Evolutionary conservation across 257 asterid species (phyloP).

Genomic region (Scutellaria barbata): DNA sequence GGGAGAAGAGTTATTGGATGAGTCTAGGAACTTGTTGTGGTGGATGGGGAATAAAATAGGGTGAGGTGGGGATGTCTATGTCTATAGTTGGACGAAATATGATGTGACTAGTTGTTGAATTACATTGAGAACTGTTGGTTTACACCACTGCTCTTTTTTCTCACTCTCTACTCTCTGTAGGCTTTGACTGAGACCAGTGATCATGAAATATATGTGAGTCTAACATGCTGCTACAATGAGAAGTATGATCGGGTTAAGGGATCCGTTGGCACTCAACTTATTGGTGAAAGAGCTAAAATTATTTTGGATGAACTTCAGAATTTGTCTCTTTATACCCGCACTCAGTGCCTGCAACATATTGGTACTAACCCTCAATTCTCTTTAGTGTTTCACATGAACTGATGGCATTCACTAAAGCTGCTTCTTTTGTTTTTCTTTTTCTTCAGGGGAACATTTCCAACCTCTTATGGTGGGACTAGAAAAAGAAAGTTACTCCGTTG

Average conservation of each 20-base stretch:
- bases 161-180: slow-evolving; percentile 43
- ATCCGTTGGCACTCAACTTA: slow-evolving; percentile 89
- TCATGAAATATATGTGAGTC: slow-evolving; percentile 78
- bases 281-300: slow-evolving; percentile 91
- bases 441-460: slow-evolving; percentile 83
- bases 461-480: slow-evolving; percentile 77
- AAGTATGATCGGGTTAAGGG: slow-evolving; percentile 75
- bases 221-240: slow-evolving; percentile 82
- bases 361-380: slow-evolving; percentile 51
- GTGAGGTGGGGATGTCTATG: background rate
- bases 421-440: slow-evolving; percentile 23
- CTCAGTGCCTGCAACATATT: slow-evolving; percentile 84
- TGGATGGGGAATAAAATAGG: background rate
- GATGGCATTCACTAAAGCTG: slow-evolving; percentile 32
- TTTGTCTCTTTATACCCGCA: slow-evolving; percentile 69
- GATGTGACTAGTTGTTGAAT: slow-evolving; percentile 11
- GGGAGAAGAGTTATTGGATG: slow-evolving; percentile 9
- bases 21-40: slow-evolving; percentile 17
- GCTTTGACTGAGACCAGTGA: slow-evolving; percentile 83
- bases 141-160: slow-evolving; percentile 34
- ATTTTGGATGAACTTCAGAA: slow-evolving; percentile 82
- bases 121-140: slow-evolving; percentile 11
- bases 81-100: background rate
- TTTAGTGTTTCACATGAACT: slow-evolving; percentile 28
- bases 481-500: slow-evolving; percentile 58